Evolutionary conservation across 2,329 filamentous ascomycete species (phyloP).

Genomic region (Ambrosiella cleistominuta): DNA sequence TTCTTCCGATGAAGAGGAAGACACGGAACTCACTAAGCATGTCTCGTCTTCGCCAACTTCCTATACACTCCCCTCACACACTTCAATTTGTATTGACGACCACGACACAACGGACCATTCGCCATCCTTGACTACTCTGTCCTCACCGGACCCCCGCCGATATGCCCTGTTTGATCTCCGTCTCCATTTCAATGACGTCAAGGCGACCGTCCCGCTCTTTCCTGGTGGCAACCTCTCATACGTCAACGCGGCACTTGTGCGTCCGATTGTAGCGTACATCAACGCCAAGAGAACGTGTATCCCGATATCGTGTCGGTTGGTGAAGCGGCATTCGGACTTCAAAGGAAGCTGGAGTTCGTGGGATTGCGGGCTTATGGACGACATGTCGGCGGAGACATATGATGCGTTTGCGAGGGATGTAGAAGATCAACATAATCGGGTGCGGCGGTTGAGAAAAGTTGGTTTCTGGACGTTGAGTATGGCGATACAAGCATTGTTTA

Average conservation of each 20-base stretch:
- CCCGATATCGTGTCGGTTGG: constrained; percentile 81
- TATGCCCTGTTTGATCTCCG: constrained; percentile 87
- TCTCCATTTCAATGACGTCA: constrained; percentile 89
- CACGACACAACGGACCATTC: constrained; percentile 13
- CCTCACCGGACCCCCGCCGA: constrained; percentile 40
- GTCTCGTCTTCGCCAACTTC: constrained; percentile 8
- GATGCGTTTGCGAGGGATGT: constrained; percentile 86
- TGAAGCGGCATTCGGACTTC: constrained; percentile 78
- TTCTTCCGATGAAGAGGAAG: constrained; percentile 1
- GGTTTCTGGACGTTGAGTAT: constrained; percentile 91
- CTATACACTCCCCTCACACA: constrained; percentile 9
- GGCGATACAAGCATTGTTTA: constrained; percentile 81
- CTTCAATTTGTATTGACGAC: constrained; percentile 9
- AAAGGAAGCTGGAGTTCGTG: constrained; percentile 91
- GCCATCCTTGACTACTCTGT: neutral
- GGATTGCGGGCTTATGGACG: constrained; percentile 86
- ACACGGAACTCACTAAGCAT: constrained; percentile 2
- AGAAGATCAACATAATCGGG: constrained; percentile 69
- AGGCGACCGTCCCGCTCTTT: constrained; percentile 82
- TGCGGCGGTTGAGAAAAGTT: constrained; percentile 81
- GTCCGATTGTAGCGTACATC: constrained; percentile 95
- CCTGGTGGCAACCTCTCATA: constrained; percentile 78
- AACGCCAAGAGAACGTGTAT: constrained; percentile 92
- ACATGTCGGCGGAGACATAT: constrained; percentile 84
- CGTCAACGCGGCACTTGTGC: constrained; percentile 84